Evolutionary conservation across 1,284 basidiomycete species (phyloP).

Genomic region (Ganoderma meredithae): DNA sequence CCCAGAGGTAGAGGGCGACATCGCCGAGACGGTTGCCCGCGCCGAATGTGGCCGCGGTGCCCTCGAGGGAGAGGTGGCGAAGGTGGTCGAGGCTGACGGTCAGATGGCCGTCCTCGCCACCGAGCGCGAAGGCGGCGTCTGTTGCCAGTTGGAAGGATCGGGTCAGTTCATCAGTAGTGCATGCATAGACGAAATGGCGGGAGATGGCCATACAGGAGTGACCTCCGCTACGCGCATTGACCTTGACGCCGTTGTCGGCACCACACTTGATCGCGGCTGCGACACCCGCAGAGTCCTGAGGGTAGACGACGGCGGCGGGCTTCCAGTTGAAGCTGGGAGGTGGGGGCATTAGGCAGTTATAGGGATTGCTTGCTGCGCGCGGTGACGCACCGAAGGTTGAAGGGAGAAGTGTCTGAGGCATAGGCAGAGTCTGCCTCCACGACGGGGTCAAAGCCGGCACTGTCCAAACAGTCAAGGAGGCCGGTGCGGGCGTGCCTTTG

Average conservation of each 20-base stretch:
- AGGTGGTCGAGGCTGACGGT: slow-evolving; percentile 21
- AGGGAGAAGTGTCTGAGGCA: slow-evolving; percentile 12
- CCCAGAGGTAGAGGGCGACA: slow-evolving; percentile 18
- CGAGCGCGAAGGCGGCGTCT: slow-evolving; percentile 21
- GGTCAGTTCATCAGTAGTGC: neutral
- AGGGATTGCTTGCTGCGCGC: neutral
- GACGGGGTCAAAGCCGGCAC: slow-evolving; percentile 15
- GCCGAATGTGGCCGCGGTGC: slow-evolving; percentile 13
- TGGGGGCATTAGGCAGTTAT: neutral
- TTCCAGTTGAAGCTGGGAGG: slow-evolving; percentile 14
- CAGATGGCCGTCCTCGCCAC: slow-evolving; percentile 22
- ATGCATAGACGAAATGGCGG: neutral
- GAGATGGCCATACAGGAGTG: slow-evolving; percentile 16
- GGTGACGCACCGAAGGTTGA: slow-evolving; percentile 18
- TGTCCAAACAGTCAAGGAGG: slow-evolving; percentile 14
- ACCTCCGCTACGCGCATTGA: slow-evolving; percentile 22
- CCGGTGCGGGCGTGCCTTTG: neutral
- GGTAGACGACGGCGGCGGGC: slow-evolving; percentile 16
- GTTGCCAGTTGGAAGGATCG: neutral
- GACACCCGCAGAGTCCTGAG: slow-evolving; percentile 7
- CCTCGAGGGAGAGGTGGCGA: slow-evolving; percentile 14
- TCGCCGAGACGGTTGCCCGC: slow-evolving; percentile 20
- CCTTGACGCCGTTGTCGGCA: slow-evolving; percentile 14
- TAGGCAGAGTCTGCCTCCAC: slow-evolving; percentile 16
- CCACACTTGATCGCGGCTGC: slow-evolving; percentile 17